phyloP scores from a whole-genome alignment of 2,329 filamentous ascomycete genomes.

The Phaeosphaeria sp. region DNA sequence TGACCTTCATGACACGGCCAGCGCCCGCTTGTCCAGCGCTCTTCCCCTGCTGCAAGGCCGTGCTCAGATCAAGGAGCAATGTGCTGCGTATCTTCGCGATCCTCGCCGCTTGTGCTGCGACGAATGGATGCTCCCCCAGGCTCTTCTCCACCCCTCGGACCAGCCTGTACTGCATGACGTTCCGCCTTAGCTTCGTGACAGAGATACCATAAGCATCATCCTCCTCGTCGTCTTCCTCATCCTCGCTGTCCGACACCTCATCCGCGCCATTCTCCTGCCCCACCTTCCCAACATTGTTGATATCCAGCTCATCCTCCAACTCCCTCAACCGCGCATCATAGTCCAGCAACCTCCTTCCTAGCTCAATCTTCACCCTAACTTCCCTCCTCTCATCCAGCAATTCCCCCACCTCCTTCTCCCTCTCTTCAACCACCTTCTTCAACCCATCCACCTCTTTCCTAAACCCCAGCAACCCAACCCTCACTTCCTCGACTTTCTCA shows the following conservation, averaged over 20 bases:
- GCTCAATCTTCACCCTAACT: conserved; percentile 69
- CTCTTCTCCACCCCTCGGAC: conserved; percentile 59
- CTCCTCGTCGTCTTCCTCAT: conserved; percentile 41
- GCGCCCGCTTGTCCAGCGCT: conserved; percentile 47
- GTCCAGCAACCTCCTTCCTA: conserved; percentile 69
- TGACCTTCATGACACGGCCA: conserved; percentile 59
- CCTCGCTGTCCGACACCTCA: conserved; percentile 25
- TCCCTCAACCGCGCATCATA: conserved; percentile 67
- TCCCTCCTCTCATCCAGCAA: conserved; percentile 75
- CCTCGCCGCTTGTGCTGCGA: conserved; percentile 63
- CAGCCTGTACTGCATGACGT: conserved; percentile 65
- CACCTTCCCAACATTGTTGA: conserved; percentile 49
- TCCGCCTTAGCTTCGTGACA: conserved; percentile 58
- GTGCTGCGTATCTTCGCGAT: conserved; percentile 67
- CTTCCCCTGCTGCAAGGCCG: conserved; percentile 66
- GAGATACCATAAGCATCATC: conserved; percentile 41
- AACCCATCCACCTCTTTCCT: conserved; percentile 80
- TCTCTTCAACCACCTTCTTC: conserved; percentile 67
- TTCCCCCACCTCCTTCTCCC: conserved; percentile 67
- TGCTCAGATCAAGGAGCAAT: conserved; percentile 69
- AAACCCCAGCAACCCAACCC: conserved; percentile 86
- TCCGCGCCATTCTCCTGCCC: conserved; percentile 13
- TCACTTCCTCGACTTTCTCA: conserved; percentile 87
- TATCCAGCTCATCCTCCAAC: conserved; percentile 68
- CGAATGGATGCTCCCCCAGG: conserved; percentile 68